A percentile compares a stretch with the other conserved stretches of the same genome.
phyloP scores from a whole-genome alignment of 106 monocot genomes.

The Allium cepa region DNA sequence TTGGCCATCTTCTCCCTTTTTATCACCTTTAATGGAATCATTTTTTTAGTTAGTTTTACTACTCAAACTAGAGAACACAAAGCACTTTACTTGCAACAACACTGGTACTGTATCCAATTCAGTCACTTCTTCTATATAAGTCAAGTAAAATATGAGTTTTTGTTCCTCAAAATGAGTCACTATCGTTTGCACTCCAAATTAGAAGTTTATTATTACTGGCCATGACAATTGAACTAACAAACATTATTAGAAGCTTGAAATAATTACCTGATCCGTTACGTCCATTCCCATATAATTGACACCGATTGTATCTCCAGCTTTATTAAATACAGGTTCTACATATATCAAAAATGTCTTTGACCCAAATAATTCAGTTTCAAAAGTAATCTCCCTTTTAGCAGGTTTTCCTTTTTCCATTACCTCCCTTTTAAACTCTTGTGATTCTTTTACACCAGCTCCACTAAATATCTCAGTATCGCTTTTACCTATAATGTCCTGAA shows the following conservation, averaged over 20 bases:
- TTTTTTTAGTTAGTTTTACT: too few species aligned
- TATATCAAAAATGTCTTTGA: conserved; percentile 70
- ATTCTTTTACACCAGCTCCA: conserved; percentile 54
- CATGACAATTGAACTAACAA: neutral
- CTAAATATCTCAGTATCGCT: conserved; percentile 64
- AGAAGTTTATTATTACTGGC: too few species aligned
- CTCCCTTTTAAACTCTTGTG: conserved; percentile 54
- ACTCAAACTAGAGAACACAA: too few species aligned
- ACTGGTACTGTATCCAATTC: too few species aligned
- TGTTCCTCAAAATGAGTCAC: too few species aligned
- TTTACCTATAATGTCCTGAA: conserved; percentile 83
- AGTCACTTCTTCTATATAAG: too few species aligned
- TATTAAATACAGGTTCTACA: conserved; percentile 72
- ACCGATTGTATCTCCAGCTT: conserved; percentile 60
- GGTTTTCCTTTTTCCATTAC: conserved; percentile 48
- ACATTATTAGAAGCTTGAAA: neutral
- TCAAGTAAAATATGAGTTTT: too few species aligned
- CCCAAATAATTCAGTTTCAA: conserved; percentile 62
- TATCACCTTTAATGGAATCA: conserved; percentile 24
- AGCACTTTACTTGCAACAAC: too few species aligned
- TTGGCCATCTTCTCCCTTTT: conserved; percentile 67
- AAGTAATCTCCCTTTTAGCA: conserved; percentile 64
- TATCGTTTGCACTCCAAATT: too few species aligned
- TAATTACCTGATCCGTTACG: conserved; percentile 59
- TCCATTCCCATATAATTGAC: conserved; percentile 82